Conservation (phyloP, 345 rosid genomes). For the Gynandropsis gynandra region DNA sequence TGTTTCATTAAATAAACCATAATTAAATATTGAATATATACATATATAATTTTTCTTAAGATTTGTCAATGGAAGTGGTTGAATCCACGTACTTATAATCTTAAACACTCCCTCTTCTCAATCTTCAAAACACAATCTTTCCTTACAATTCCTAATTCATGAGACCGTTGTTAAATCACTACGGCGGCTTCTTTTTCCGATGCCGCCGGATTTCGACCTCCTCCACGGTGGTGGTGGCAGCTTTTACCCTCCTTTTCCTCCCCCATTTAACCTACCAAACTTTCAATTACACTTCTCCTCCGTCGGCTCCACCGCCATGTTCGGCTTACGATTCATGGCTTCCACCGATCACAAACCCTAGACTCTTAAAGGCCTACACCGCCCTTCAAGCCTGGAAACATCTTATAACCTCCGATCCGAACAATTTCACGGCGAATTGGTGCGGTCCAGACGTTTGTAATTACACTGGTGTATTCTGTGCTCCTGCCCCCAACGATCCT, state of each 20-base stretch:
- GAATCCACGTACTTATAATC: too few species aligned
- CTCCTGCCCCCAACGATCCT: constrained; percentile 56
- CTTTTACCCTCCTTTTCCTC: constrained; percentile 10
- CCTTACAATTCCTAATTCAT: too few species aligned
- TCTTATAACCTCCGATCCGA: constrained; percentile 62
- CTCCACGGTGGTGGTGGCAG: too few species aligned
- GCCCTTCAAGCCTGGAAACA: constrained; percentile 80
- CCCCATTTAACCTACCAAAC: constrained; percentile 25
- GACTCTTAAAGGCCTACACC: constrained; percentile 53
- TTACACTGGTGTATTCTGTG: constrained; percentile 79
- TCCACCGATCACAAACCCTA: constrained; percentile 42
- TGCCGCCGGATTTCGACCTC: too few species aligned
- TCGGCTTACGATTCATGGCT: constrained; percentile 10
- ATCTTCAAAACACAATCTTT: too few species aligned
- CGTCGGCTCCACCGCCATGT: constrained; percentile 15
- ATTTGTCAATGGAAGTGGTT: too few species aligned
- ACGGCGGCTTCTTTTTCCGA: too few species aligned
- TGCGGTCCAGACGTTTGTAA: constrained; percentile 72
- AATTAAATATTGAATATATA: too few species aligned
- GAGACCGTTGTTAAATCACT: too few species aligned
- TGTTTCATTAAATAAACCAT: too few species aligned
- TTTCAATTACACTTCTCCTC: constrained; percentile 17
- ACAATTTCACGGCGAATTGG: constrained; percentile 59
- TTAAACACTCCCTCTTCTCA: too few species aligned
- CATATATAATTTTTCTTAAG: too few species aligned